Percentiles rank a stretch among this genome's conserved stretches.
phyloP scores from a whole-genome alignment of 495 filamentous ascomycete species.

The Astrothelium macrocarpum region DNA sequence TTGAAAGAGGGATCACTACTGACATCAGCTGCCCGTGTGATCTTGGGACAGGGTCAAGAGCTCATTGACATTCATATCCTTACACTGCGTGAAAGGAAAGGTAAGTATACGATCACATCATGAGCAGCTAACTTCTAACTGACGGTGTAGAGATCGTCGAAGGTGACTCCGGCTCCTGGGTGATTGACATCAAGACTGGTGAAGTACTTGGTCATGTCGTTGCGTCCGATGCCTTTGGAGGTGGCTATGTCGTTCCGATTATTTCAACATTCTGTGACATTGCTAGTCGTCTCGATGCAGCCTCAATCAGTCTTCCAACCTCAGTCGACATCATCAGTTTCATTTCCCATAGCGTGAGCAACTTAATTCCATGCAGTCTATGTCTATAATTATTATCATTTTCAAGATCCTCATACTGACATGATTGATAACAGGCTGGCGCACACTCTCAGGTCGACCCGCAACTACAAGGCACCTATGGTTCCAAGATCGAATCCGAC shows the following conservation, averaged over 20 bases:
- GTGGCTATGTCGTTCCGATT: slow-evolving; percentile 17
- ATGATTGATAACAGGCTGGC: not conserved
- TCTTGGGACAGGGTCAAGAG: not conserved
- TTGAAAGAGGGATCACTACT: not conserved
- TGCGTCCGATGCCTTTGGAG: slow-evolving; percentile 23
- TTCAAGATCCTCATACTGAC: not conserved
- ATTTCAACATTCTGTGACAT: not conserved
- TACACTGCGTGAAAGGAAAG: not conserved
- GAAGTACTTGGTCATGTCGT: slow-evolving; percentile 24
- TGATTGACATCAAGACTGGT: slow-evolving; percentile 17
- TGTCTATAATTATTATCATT: not conserved
- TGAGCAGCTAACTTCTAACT: not conserved
- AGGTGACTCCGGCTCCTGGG: slow-evolving; percentile 23
- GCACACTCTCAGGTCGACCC: no score
- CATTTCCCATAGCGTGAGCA: not conserved
- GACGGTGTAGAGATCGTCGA: not conserved
- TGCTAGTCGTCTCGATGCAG: not conserved
- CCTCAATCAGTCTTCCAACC: slow-evolving; percentile 1
- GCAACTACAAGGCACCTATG: no score
- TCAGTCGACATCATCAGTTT: not conserved
- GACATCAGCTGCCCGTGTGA: not conserved
- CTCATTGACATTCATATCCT: not conserved
- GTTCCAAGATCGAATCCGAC: no score
- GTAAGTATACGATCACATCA: not conserved
- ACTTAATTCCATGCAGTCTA: not conserved